Evolutionary conservation across 1,284 basidiomycete species (phyloP).

Genomic region (Tranzscheliella williamsii): DNA sequence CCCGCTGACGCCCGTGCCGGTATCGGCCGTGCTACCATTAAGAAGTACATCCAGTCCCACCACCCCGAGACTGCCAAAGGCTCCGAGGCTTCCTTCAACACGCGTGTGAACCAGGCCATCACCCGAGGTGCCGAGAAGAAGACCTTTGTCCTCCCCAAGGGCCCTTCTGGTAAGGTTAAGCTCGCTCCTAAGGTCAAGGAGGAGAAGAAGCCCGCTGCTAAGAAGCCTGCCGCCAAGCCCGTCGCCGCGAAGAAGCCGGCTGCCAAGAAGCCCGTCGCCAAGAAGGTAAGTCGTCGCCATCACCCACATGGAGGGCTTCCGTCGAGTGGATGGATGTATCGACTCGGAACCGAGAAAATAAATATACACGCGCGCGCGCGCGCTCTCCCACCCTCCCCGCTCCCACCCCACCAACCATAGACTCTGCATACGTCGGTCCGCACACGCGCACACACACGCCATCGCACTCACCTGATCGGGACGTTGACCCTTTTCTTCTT

Average conservation of each 20-base stretch:
- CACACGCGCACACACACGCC: too few species aligned
- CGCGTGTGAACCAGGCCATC: constrained; percentile 81
- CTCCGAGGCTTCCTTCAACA: constrained; percentile 69
- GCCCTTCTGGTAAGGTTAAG: constrained; percentile 77
- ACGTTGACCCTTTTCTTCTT: background rate
- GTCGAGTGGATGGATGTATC: constrained; percentile 3
- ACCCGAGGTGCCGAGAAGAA: constrained; percentile 76
- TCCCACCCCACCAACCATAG: too few species aligned
- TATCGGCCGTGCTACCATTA: constrained; percentile 87
- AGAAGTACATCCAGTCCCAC: constrained; percentile 70
- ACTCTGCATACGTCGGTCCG: too few species aligned
- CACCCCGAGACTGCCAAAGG: constrained; percentile 42
- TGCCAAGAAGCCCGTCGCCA: constrained; percentile 47
- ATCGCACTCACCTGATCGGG: too few species aligned
- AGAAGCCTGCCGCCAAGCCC: constrained; percentile 65
- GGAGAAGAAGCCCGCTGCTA: constrained; percentile 64
- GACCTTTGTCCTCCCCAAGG: constrained; percentile 83
- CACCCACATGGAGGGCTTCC: background rate
- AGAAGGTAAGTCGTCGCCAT: constrained; percentile 63
- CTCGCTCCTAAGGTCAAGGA: constrained; percentile 68
- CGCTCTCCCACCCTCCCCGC: too few species aligned
- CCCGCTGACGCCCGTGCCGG: constrained; percentile 78
- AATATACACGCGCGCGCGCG: constrained; percentile 4
- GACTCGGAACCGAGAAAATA: constrained; percentile 6
- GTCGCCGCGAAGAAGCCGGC: constrained; percentile 47